phyloP scores from a whole-genome alignment of 2,329 filamentous ascomycete species.

The Aspergillus amoenus region DNA sequence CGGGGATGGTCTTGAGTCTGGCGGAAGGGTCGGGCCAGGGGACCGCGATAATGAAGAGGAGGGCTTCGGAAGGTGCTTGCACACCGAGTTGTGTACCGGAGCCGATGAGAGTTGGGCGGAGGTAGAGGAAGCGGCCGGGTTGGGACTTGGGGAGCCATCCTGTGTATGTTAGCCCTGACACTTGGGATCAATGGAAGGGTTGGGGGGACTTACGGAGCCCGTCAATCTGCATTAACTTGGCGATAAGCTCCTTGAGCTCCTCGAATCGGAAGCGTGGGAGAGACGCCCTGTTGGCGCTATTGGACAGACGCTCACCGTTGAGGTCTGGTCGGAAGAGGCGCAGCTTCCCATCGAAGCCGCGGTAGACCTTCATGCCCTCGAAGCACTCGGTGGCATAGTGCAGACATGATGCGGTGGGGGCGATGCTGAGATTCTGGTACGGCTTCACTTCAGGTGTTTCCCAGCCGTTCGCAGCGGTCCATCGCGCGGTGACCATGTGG shows the following conservation, averaged over 20 bases:
- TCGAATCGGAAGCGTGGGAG: slow-evolving; percentile 70
- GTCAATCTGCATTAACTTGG: slow-evolving; percentile 70
- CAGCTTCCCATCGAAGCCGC: slow-evolving; percentile 67
- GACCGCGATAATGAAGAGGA: slow-evolving; percentile 77
- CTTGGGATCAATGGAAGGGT: neutral
- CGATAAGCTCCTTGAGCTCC: slow-evolving; percentile 72
- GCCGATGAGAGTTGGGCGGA: slow-evolving; percentile 84
- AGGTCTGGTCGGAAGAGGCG: slow-evolving; percentile 75
- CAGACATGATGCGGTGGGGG: slow-evolving; percentile 76
- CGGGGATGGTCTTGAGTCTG: slow-evolving; percentile 24
- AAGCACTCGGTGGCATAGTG: slow-evolving; percentile 93
- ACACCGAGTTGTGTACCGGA: slow-evolving; percentile 79
- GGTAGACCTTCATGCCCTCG: slow-evolving; percentile 77
- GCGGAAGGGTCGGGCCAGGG: slow-evolving; percentile 34
- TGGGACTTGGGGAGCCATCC: slow-evolving; percentile 71
- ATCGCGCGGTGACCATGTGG: slow-evolving; percentile 79
- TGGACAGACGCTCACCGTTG: slow-evolving; percentile 66
- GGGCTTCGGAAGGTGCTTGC: slow-evolving; percentile 74
- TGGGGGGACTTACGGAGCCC: slow-evolving; percentile 30
- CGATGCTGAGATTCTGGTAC: slow-evolving; percentile 73
- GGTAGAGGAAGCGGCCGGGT: slow-evolving; percentile 72
- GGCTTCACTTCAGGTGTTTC: slow-evolving; percentile 70
- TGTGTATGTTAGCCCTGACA: neutral
- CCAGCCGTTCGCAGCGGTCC: slow-evolving; percentile 69
- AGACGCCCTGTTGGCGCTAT: slow-evolving; percentile 62